phyloP scores from a whole-genome alignment of 1,284 basidiomycete genomes.

The Cryptococcus amylolentus region DNA sequence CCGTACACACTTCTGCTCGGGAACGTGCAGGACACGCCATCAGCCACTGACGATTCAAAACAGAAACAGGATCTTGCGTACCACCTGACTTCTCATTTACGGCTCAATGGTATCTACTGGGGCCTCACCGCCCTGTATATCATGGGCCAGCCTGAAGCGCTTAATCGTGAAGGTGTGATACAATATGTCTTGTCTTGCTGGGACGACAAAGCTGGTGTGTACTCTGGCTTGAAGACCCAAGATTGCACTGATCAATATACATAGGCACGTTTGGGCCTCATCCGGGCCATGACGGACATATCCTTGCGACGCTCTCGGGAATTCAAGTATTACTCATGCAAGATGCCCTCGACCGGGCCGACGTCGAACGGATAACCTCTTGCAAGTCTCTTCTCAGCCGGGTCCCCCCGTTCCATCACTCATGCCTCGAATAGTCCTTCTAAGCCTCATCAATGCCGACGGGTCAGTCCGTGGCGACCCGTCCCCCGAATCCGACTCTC shows the following conservation, averaged over 20 bases:
- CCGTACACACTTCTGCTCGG: neutral
- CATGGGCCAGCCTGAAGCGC: conserved; percentile 71
- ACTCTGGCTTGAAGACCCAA: neutral
- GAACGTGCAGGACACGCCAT: neutral
- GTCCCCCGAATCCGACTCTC: conserved; percentile 87
- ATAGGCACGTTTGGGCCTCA: conserved; percentile 89
- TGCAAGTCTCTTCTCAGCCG: conserved; percentile 56
- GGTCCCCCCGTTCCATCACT: neutral
- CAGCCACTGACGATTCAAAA: neutral
- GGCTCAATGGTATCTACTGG: conserved; percentile 97
- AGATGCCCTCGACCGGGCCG: conserved; percentile 69
- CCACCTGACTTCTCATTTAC: conserved; percentile 88
- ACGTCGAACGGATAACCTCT: conserved; percentile 64
- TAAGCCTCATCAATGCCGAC: conserved; percentile 71
- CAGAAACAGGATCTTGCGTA: conserved; percentile 84
- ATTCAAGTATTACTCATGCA: conserved; percentile 89
- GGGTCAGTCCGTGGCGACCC: conserved; percentile 87
- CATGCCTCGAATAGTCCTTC: conserved; percentile 59
- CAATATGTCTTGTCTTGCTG: conserved; percentile 90
- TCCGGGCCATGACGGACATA: conserved; percentile 87
- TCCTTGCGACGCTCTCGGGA: conserved; percentile 81
- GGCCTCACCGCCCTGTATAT: conserved; percentile 81
- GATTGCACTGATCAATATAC: neutral
- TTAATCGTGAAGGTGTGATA: conserved; percentile 78
- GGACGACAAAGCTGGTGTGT: conserved; percentile 78